These are phyloP conservation scores for Ramalina peruviana DNA, from an alignment of 495 filamentous ascomycete species.

Conservation along the genomic window DNA sequence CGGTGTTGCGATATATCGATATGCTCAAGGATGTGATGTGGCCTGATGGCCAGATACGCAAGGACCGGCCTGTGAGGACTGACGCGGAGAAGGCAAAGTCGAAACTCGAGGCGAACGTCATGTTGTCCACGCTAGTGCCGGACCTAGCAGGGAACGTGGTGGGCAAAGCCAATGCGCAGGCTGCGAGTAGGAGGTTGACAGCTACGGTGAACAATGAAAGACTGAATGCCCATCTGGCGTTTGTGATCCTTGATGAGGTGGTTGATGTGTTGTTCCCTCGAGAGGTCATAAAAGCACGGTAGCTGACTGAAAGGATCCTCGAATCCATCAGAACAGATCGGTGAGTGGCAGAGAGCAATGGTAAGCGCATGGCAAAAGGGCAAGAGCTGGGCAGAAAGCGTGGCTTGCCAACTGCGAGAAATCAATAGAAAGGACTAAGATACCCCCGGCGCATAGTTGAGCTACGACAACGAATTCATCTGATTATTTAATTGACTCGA, in stretches of 20 bases:
- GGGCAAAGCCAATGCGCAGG: slow-evolving; percentile 70
- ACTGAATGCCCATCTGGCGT: slow-evolving; percentile 59
- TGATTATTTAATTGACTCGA: too few species aligned
- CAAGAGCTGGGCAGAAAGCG: too few species aligned
- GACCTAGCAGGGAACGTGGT: slow-evolving; percentile 74
- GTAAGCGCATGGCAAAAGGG: too few species aligned
- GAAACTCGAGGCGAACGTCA: slow-evolving; percentile 55
- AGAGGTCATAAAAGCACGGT: background rate
- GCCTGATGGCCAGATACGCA: slow-evolving; percentile 44
- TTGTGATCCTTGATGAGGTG: slow-evolving; percentile 68
- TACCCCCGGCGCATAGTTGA: too few species aligned
- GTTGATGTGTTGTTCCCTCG: slow-evolving; percentile 55
- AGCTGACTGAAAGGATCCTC: background rate
- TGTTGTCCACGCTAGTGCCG: slow-evolving; percentile 70
- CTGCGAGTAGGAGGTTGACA: slow-evolving; percentile 64
- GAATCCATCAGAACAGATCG: too few species aligned
- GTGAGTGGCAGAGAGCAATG: too few species aligned
- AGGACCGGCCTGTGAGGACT: slow-evolving; percentile 41
- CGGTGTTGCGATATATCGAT: slow-evolving; percentile 57
- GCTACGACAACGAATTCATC: too few species aligned
- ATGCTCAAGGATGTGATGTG: slow-evolving; percentile 63
- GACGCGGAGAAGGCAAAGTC: slow-evolving; percentile 54
- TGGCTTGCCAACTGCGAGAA: too few species aligned
- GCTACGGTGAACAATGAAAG: slow-evolving; percentile 64
- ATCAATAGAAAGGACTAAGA: too few species aligned